Evolutionary conservation across 345 rosid species (phyloP), one percentile per base, ranked within the genome.

Genomic region (Ricinus communis): DNA sequence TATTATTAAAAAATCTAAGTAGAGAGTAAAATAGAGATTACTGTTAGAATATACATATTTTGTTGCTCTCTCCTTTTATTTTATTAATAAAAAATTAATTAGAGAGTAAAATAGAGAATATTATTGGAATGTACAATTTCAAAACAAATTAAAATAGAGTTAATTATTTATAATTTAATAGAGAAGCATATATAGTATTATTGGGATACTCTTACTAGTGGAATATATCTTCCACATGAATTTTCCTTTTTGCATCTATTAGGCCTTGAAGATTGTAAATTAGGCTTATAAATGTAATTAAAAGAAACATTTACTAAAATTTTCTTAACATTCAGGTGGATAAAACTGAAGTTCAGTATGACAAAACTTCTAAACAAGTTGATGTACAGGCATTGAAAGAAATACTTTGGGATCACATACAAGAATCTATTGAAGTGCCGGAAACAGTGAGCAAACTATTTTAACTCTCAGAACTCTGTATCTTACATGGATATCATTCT

Each of bases 351-450:
- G 93, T 90, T 36, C 80, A 83, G 63, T 93, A 87, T 77, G 98
- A 93, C 71, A 87, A 83, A 80, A 86, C 91, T 63, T 86, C 93
- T 60, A 90, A 91, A 79, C 98, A 85, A 91, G 96, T 93, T 65
- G 97, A 93, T 65, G 96, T 93, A 67, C 97, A 90, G 80, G 76
- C 74, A 54, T 80, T 91, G 62, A 93, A 91, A 77, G 91, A 85
- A 82, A 87, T 87, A 49, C 86, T 94, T 38, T 91, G 97, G 98
- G 87, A 75, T 45, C 90, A 83, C 38, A 80, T 91, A 46, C 87
- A 83, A 59, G 85, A 71, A 68, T 76, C 89, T 64, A 80, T 85
- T 22, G 79, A 80, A 81, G 31, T 55, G 24, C 74, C 86, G 70
- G 25, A 36, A 60, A n/a, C 41, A 60, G 65, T 60, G 16, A 60